These are phyloP conservation scores for Gossypium ekmanianum DNA, from an alignment of 345 rosid genomes.

Conservation along the genomic window DNA sequence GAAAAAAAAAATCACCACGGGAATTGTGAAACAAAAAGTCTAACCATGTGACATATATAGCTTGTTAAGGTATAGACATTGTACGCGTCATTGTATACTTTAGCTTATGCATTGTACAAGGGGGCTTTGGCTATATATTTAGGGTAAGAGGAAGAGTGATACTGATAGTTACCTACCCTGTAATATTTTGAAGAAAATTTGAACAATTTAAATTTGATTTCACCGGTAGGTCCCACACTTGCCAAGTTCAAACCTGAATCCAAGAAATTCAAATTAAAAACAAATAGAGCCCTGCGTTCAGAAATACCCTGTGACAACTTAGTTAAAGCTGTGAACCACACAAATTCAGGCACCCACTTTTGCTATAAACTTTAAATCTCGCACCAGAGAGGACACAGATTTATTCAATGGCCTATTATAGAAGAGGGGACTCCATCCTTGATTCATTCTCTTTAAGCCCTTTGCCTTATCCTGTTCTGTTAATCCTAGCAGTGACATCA, in stretches of 20 bases:
- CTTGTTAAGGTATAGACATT: too few relatives aligned
- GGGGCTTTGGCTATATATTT: not conserved
- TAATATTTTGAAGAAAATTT: not conserved
- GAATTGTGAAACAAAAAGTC: too few relatives aligned
- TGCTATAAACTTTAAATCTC: slow-evolving; percentile 10
- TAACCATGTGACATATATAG: not conserved
- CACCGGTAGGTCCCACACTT: not conserved
- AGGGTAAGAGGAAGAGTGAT: not conserved
- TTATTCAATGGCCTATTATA: slow-evolving; percentile 30
- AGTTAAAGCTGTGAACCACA: not conserved
- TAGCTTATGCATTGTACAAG: not conserved
- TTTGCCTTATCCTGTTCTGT: slow-evolving; percentile 82
- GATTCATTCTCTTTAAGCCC: slow-evolving; percentile 70
- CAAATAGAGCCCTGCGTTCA: not conserved
- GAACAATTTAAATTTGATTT: not conserved
- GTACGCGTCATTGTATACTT: too few relatives aligned
- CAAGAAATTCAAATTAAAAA: not conserved
- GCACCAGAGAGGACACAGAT: not conserved
- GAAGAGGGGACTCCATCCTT: slow-evolving; percentile 49
- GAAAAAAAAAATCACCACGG: too few relatives aligned
- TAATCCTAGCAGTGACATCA: slow-evolving; percentile 53
- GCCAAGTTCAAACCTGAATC: not conserved
- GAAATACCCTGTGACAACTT: not conserved
- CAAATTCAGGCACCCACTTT: not conserved
- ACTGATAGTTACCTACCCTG: not conserved